Percentiles rank a stretch among this genome's conserved stretches.
phyloP scores from a whole-genome alignment of 139 green algal species.

The Limnomonas spitsbergensis region DNA sequence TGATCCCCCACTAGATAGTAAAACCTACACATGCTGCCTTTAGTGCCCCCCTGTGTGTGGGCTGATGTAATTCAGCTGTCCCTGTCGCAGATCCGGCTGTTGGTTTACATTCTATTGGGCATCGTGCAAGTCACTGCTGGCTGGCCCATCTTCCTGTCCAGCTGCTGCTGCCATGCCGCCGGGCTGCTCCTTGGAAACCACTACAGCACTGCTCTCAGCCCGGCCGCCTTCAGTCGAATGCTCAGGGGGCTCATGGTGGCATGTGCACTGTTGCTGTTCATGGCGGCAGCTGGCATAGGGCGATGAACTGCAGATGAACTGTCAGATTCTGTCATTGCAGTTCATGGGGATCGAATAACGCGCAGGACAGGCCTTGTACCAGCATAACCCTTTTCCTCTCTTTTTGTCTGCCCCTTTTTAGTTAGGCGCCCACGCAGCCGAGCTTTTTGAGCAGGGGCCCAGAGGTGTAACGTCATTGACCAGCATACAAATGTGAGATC shows the following conservation, averaged over 20 bases:
- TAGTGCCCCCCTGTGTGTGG: background rate
- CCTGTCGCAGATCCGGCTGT: background rate
- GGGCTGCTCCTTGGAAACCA: conserved; percentile 13
- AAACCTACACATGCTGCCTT: conserved; percentile 2
- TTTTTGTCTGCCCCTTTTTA: no score
- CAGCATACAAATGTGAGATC: no score
- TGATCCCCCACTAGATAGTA: background rate
- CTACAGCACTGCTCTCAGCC: background rate
- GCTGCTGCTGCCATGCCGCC: background rate
- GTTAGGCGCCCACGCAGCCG: no score
- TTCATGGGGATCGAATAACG: no score
- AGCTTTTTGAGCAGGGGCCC: no score
- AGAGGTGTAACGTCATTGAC: no score
- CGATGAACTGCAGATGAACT: no score
- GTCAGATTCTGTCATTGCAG: no score
- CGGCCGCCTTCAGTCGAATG: conserved; percentile 17
- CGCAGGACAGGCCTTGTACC: no score
- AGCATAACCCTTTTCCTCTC: no score
- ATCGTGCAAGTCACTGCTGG: background rate
- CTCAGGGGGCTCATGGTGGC: conserved; percentile 25
- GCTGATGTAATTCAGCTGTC: background rate
- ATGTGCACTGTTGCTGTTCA: conserved; percentile 25
- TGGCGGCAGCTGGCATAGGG: no score
- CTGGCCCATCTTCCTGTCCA: conserved; percentile 6
- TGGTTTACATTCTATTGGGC: conserved; percentile 21